Base-by-base conservation (phyloP, 495 filamentous ascomycete species). In the Tuber calosporum region DNA sequence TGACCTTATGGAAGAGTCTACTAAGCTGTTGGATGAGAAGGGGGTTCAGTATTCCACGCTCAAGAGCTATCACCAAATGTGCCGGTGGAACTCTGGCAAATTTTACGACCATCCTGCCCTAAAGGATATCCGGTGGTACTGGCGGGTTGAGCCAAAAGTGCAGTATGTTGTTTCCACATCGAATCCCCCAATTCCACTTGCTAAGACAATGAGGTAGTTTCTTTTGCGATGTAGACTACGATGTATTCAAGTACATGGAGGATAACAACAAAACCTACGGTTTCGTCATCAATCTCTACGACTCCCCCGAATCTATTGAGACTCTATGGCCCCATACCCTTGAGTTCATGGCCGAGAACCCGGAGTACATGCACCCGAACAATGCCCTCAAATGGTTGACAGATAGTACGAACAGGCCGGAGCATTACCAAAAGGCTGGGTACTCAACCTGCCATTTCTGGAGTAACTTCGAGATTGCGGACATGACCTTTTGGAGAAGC, bases 381-480 rank as follows among this genome's bases (percentile, higher is more conserved):
- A 96, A 92, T 82, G 93, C 96, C 80, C 87, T 91, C 85, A 84
- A 86, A 22, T 99, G 95, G 94, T 82, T 99, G 78, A 90, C 88
- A 22, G 95, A 99, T 80, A 88, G 87, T 53, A 82, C 86, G 66
- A 86, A 88, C 69, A 87, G 96, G 68, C 95, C 96, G 11, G 87
- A 92, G 26, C 92, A 97, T 83, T 92, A 90, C 78, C 75, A 84
- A 30, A 87, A 89, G 68, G 94, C 93, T 41, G 95, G 95, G 48
- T 99, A 97, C 86, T 95, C 92, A 17, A 99, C 96, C n/a, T 99
- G 96, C 83, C 96, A 99, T 84, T 99, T 99, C 86, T 99, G 96
- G 96, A 93, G 89, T 73, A 99, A 99, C 84, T 99, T 99, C 80
- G 96, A 99, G 84, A 96, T 99, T 78, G 96, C 89, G 43, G 93